Evolutionary conservation across 305 asterid species (phyloP), one percentile per base, ranked within the genome.

Genomic region (Fraxinus floribunda): DNA sequence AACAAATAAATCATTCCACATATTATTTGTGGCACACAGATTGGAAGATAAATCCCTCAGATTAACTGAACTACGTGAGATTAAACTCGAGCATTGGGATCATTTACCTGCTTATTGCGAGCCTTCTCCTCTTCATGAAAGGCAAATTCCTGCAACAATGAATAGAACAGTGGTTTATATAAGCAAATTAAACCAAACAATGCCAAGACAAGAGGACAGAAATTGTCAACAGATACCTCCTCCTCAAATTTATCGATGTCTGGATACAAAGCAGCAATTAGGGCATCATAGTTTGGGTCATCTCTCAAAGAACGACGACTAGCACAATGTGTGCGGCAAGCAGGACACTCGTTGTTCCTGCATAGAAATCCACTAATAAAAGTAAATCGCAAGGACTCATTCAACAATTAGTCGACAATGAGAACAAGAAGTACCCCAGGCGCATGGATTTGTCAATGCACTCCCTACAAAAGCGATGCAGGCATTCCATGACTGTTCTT

Each of bases 301-400:
- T 96, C 98, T 87, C 98, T 94, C 83, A 96, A 83, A 83, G 98
- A 96, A 81, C 98, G 97, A 30, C 98, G 98, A 86, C 99, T 93
- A 79, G 98, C 98, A 86, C 98, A 96, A 86, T 96, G 98, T 24
- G 99, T 93, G 79, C 98, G 98, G 86, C 99, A 96, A 87, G 99
- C 92, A 73, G 99, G 99, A 85, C 99, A 96, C 86, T 96, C 99
- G 52, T 94, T 96, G 90, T 94, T 96, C 90, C 98, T 94, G 92
- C 85, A 83, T 75, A 66, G 79, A 85, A 64, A 46, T 84, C 83
- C 80, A 80, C 73, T 32, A 46, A 49, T 44, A 57, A 71, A 83
- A 38, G 60, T 66, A 64, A 80, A 80, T 75, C 41, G 29, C 70
- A 82, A 80, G 78, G 39, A 84, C n/a, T 35, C 71, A 78, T 80